Evolutionary conservation across 805 yeast genomes (phyloP), one percentile per base, ranked within the genome.

Genomic region (Yamadazyma ubonensis): DNA sequence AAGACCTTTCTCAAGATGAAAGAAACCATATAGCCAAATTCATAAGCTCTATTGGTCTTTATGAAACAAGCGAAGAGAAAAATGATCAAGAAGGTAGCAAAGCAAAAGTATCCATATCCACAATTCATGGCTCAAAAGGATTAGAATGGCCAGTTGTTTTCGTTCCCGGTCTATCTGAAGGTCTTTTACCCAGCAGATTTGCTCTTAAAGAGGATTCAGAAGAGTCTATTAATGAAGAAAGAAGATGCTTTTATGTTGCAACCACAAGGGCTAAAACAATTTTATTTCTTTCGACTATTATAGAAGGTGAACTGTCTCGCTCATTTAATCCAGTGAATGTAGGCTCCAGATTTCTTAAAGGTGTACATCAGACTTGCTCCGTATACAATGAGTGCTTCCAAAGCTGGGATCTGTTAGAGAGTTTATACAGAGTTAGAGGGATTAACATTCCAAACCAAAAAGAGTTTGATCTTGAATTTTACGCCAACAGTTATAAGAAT

Each of bases 131-230:
- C 0, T 80, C 97, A 1, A 91, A 91, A 57, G 99, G 99, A 1
- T 67, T 90, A 2, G 99, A 91, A 57, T 91, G 98, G 97, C 91
- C 96, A 0, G 78, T 86, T 10, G 97, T 91, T 0, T 86, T 87
- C 54, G 75, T 87, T 9, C 88, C 95, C 0, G 83, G 86, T 0
- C 61, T 86, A 12, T 68, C 75, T 22, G 86, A 84, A 33, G 83
- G 84, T 1, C 58, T 76, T 10, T 62, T 86, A 9, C 96, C 96
- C 0, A 77, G 82, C 3, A 52, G 59, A 2, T 73, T 72, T 53
- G 77, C 78, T 0, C 47, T 61, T n/a, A 53, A 55, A 23, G 48
- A 45, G 5, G 59, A 53, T 0, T 50, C 53, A 11, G 62, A 57
- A 11, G 64, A 62, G 26, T 46, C 58, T 1, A 39, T 78, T 2